Evolutionary conservation across 805 yeast genomes (phyloP).

Genomic region (Saccharomycopsis sp.): DNA sequence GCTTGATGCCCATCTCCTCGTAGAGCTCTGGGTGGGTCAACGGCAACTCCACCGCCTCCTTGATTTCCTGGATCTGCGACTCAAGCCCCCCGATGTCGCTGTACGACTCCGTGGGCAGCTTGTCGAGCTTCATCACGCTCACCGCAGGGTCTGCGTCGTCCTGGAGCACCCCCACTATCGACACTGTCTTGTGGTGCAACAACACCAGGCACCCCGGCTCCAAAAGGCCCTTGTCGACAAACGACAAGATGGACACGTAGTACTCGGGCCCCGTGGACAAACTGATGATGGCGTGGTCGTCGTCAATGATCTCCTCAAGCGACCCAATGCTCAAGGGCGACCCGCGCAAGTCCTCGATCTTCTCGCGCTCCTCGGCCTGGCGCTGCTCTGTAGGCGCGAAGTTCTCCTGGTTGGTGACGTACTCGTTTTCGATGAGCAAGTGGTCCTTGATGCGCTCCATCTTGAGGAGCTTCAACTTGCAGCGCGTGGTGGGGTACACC

Average conservation of each 20-base stretch:
- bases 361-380: slow-evolving; percentile 92
- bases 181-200: slow-evolving; percentile 90
- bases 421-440: slow-evolving; percentile 88
- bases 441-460: slow-evolving; percentile 97
- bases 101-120: slow-evolving; percentile 93
- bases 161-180: slow-evolving; percentile 95
- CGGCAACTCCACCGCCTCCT: slow-evolving; percentile 94
- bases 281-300: slow-evolving; percentile 97
- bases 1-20: slow-evolving; percentile 98
- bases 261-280: slow-evolving; percentile 95
- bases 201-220: slow-evolving; percentile 97
- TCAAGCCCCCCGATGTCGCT: slow-evolving; percentile 98
- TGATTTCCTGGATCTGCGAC: slow-evolving; percentile 92
- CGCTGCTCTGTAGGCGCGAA: slow-evolving; percentile 94
- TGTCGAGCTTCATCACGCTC: slow-evolving; percentile 94
- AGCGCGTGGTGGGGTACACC: slow-evolving; percentile 88
- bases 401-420: slow-evolving; percentile 89
- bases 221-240: slow-evolving; percentile 90
- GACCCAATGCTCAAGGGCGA: slow-evolving; percentile 96
- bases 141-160: slow-evolving; percentile 99
- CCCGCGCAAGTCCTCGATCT: slow-evolving; percentile 93
- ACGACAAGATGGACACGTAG: slow-evolving; percentile 90
- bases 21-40: slow-evolving; percentile 93
- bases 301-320: slow-evolving; percentile 93
- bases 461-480: slow-evolving; percentile 82